phyloP scores from a whole-genome alignment of 176 grass and related monocot species.

The Tillandsia leiboldiana region DNA sequence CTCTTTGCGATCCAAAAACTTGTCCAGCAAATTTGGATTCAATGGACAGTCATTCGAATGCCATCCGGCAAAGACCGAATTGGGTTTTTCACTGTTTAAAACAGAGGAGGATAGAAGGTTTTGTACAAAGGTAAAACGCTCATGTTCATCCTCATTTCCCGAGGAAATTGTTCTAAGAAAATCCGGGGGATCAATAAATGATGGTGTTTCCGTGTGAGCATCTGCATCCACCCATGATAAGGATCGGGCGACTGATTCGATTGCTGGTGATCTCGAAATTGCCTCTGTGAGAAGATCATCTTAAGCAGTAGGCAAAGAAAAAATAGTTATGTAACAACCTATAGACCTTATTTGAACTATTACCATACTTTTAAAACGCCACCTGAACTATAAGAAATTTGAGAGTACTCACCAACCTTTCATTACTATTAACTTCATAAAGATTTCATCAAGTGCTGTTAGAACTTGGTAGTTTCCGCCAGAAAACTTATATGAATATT shows the following conservation, averaged over 20 bases:
- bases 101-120: conserved; percentile 64
- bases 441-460: too few relatives aligned
- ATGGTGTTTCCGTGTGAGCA: conserved; percentile 27
- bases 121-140: conserved; percentile 43
- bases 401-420: too few relatives aligned
- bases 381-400: too few relatives aligned
- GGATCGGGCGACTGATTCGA: conserved; percentile 36
- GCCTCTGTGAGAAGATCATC: conserved; percentile 20
- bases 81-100: conserved; percentile 30
- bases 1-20: conserved; percentile 59
- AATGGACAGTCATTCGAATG: conserved; percentile 54
- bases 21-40: conserved; percentile 47
- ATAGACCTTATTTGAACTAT: too few relatives aligned
- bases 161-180: conserved; percentile 10
- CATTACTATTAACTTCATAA: too few relatives aligned
- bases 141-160: conserved; percentile 33
- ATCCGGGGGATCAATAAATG: conserved; percentile 4
- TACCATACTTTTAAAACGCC: too few relatives aligned
- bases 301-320: conserved; percentile 4
- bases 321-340: neutral
- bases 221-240: conserved; percentile 58
- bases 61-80: conserved; percentile 53
- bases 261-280: conserved; percentile 30
- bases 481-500: neutral
- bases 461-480: too few relatives aligned